Conservation (phyloP, 2,329 filamentous ascomycete species). For the Fusarium zealandicum region DNA sequence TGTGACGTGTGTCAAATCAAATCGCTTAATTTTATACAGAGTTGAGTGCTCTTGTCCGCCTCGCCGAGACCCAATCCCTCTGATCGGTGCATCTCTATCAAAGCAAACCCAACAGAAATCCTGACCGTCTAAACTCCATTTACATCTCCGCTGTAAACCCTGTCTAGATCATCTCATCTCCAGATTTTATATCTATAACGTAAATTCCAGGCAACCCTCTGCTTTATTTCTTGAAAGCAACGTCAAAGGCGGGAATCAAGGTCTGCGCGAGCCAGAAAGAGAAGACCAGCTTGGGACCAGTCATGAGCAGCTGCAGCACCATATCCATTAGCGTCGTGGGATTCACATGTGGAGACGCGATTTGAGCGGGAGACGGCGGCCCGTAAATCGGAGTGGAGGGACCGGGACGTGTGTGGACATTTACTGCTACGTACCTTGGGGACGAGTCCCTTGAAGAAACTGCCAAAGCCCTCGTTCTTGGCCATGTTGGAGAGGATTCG, state of each 20-base stretch:
- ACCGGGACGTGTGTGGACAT: neutral
- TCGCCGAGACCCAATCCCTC: constrained; percentile 26
- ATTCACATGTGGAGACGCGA: constrained; percentile 18
- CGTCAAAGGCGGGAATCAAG: constrained; percentile 88
- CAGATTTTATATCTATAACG: constrained; percentile 23
- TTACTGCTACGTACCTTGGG: constrained; percentile 70
- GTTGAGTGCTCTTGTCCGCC: constrained; percentile 38
- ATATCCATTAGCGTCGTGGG: constrained; percentile 28
- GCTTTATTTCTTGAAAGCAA: constrained; percentile 46
- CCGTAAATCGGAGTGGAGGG: neutral
- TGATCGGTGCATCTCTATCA: constrained; percentile 37
- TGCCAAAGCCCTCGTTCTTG: constrained; percentile 81
- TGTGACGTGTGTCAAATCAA: constrained; percentile 38
- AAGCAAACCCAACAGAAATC: constrained; percentile 34
- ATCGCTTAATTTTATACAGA: constrained; percentile 44
- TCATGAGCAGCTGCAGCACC: constrained; percentile 81
- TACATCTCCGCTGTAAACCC: constrained; percentile 5
- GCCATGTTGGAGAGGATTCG: constrained; percentile 92
- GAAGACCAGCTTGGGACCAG: constrained; percentile 97
- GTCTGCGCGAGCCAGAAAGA: constrained; percentile 99
- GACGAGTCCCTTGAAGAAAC: constrained; percentile 97
- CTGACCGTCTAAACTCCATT: constrained; percentile 35
- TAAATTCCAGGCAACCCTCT: constrained; percentile 13
- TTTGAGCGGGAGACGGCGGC: constrained; percentile 7
- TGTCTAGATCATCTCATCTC: constrained; percentile 18